phyloP scores from a whole-genome alignment of 108 stramenopile species.

The Tribonema minus region DNA sequence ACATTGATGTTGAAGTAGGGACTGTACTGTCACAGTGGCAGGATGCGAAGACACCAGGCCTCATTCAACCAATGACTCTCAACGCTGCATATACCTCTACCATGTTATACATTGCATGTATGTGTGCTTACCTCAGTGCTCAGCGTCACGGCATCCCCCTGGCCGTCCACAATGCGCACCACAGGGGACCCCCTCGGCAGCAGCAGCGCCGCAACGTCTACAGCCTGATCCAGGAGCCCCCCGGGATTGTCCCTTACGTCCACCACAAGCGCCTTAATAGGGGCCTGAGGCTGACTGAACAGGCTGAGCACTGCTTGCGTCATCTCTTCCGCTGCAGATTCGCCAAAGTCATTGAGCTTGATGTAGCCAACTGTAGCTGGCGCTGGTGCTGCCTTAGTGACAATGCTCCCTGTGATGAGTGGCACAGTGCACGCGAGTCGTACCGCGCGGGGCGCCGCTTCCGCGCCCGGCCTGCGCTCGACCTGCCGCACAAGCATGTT shows the following conservation, averaged over 20 bases:
- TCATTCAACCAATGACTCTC: too few species aligned
- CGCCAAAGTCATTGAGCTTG: not conserved
- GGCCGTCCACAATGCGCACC: not conserved
- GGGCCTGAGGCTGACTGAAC: too few species aligned
- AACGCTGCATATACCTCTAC: too few species aligned
- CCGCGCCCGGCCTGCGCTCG: not conserved
- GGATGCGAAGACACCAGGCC: too few species aligned
- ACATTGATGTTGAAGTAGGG: too few species aligned
- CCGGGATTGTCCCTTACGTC: not conserved
- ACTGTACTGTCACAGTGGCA: too few species aligned
- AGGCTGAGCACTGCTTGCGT: not conserved
- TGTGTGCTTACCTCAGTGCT: not conserved
- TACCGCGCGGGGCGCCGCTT: not conserved
- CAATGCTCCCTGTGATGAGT: not conserved
- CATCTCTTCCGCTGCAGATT: not conserved
- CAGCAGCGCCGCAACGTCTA: not conserved
- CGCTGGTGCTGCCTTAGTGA: not conserved
- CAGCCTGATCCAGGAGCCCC: not conserved
- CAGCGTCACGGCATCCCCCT: not conserved
- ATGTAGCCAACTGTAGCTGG: not conserved
- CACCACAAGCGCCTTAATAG: not conserved
- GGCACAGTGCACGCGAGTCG: not conserved
- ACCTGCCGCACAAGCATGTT: too few species aligned
- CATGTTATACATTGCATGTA: too few species aligned
- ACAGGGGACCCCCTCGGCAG: not conserved